phyloP scores from a whole-genome alignment of 225 moss, liverwort and hornwort species.

The Antitrichia curtipendula region DNA sequence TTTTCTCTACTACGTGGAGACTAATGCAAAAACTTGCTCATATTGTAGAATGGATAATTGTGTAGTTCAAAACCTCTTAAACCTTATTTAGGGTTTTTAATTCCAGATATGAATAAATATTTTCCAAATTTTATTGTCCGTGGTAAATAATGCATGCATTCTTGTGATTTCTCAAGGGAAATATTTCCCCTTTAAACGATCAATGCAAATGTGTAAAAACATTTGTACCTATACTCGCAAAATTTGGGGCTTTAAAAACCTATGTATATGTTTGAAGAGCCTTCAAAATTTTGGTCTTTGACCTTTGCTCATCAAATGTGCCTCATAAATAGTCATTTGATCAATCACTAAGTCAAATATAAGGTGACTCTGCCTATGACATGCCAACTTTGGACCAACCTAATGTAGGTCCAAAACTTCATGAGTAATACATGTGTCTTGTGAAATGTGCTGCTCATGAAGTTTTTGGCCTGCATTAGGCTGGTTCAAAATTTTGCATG shows the following conservation, averaged over 20 bases:
- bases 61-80: neutral
- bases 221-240: neutral
- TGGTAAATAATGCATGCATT: neutral
- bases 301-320: neutral
- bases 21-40: neutral
- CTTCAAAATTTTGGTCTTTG: neutral
- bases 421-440: too few species aligned
- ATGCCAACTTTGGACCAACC: too few species aligned
- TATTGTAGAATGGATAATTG: neutral
- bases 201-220: neutral
- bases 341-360: neutral
- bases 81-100: too few species aligned
- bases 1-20: neutral
- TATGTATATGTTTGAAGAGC: neutral
- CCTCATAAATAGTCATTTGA: neutral
- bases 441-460: too few species aligned
- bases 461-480: too few species aligned
- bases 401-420: too few species aligned
- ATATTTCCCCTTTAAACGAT: rapidly evolving
- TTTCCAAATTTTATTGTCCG: neutral
- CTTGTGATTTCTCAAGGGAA: rapidly evolving
- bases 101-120: neutral
- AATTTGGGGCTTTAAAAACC: neutral
- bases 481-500: too few species aligned
- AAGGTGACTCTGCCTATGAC: too few species aligned